These are phyloP conservation scores for Russula ochroleuca DNA, from an alignment of 768 basidiomycete genomes.

Conservation along the genomic window DNA sequence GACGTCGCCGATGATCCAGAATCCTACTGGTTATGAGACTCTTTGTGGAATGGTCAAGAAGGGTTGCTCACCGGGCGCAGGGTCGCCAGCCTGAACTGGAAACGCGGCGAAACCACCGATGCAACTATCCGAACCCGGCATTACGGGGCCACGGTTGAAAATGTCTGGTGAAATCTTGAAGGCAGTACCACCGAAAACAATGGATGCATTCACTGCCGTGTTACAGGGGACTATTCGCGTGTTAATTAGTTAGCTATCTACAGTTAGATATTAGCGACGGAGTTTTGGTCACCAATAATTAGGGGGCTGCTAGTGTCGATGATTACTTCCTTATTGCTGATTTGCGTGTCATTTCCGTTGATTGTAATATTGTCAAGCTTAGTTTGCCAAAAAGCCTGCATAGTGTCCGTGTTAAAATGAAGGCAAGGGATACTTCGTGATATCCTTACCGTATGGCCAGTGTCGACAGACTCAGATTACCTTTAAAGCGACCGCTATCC, in stretches of 20 bases:
- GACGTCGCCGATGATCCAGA: background rate
- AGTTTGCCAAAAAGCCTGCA: background rate
- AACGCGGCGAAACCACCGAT: background rate
- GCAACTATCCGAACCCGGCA: fast-evolving
- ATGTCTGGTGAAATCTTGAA: background rate
- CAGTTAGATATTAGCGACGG: background rate
- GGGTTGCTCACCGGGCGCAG: too few species aligned
- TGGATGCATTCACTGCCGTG: background rate
- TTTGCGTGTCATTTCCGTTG: background rate
- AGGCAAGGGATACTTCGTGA: background rate
- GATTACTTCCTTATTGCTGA: background rate
- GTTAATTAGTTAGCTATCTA: background rate
- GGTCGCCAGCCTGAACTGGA: too few species aligned
- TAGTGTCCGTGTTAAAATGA: background rate
- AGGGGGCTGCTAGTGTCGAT: background rate
- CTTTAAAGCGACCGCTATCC: background rate
- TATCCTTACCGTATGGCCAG: background rate
- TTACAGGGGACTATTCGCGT: background rate
- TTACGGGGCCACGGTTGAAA: background rate
- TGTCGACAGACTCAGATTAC: background rate
- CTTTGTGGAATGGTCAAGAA: background rate
- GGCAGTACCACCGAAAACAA: background rate
- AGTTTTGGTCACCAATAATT: background rate
- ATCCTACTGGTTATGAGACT: background rate
- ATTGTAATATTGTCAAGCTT: background rate